These are phyloP conservation scores for Lophium mytilinum DNA, from an alignment of 495 filamentous ascomycete genomes.

Conservation along the genomic window DNA sequence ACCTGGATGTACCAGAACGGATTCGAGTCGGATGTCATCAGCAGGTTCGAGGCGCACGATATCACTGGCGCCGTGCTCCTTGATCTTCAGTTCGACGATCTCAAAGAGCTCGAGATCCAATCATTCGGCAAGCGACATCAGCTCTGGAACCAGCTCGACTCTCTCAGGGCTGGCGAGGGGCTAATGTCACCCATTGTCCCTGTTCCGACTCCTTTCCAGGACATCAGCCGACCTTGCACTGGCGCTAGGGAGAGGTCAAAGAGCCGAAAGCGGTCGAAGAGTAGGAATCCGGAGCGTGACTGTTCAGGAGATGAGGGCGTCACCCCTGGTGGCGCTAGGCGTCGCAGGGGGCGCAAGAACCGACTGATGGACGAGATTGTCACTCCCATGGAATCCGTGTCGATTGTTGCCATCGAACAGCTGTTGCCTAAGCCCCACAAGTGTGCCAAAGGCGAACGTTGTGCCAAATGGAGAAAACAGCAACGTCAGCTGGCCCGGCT, in stretches of 20 bases:
- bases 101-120: conserved; percentile 88
- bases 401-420: conserved; percentile 89
- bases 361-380: conserved; percentile 50
- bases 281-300: conserved; percentile 6
- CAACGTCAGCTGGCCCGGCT: conserved; percentile 60
- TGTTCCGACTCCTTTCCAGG: conserved; percentile 35
- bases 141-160: conserved; percentile 76
- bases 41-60: conserved; percentile 82
- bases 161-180: conserved; percentile 46
- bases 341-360: conserved; percentile 40
- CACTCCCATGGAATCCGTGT: conserved; percentile 71
- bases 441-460: conserved; percentile 86
- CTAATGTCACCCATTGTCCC: conserved; percentile 43
- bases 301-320: conserved; percentile 28
- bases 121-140: conserved; percentile 87
- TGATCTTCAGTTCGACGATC: conserved; percentile 78
- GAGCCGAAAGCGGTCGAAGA: conserved; percentile 10
- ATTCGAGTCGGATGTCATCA: conserved; percentile 62
- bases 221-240: conserved; percentile 33
- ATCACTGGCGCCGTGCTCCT: conserved; percentile 80
- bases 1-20: conserved; percentile 67
- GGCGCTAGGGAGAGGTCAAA: conserved; percentile 17
- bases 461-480: conserved; percentile 68
- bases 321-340: conserved; percentile 35
- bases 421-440: conserved; percentile 72